Conservation (phyloP, 257 asterid genomes). For the Scutellaria baicalensis region DNA sequence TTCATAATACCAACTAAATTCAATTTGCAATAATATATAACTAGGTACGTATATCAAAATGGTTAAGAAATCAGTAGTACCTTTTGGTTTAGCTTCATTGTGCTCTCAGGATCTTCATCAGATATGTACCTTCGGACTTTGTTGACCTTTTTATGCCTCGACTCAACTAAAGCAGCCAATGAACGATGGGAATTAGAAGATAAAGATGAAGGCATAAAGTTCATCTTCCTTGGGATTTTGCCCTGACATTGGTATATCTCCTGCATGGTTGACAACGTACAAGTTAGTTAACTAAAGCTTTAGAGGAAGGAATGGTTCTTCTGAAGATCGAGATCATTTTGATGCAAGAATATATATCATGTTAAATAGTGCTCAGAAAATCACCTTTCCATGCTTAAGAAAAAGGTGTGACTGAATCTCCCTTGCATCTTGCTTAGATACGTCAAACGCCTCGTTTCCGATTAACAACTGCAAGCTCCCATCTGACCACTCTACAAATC, state of each 20-base stretch:
- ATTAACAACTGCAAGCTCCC: slow-evolving; percentile 53
- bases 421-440: slow-evolving; percentile 42
- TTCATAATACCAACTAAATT: background rate
- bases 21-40: background rate
- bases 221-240: slow-evolving; percentile 44
- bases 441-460: slow-evolving; percentile 54
- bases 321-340: background rate
- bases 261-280: slow-evolving; percentile 22
- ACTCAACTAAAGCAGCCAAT: slow-evolving; percentile 52
- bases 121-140: slow-evolving; percentile 41
- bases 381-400: slow-evolving; percentile 53
- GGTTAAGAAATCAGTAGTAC: slow-evolving; percentile 8
- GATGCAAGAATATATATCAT: background rate
- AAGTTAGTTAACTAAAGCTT: background rate
- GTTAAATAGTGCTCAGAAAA: background rate
- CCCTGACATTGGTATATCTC: slow-evolving; percentile 55
- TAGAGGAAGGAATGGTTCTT: too few species aligned
- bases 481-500: slow-evolving; percentile 57
- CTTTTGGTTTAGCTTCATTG: slow-evolving; percentile 44
- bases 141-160: slow-evolving; percentile 45
- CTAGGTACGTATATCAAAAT: background rate
- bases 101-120: slow-evolving; percentile 50
- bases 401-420: slow-evolving; percentile 58
- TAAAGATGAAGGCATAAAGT: slow-evolving; percentile 56
- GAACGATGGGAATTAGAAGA: slow-evolving; percentile 45